Evolutionary conservation across 2,329 filamentous ascomycete species (phyloP), one percentile per base, ranked within the genome.

Genomic region (Sordariomycetes sp.): DNA sequence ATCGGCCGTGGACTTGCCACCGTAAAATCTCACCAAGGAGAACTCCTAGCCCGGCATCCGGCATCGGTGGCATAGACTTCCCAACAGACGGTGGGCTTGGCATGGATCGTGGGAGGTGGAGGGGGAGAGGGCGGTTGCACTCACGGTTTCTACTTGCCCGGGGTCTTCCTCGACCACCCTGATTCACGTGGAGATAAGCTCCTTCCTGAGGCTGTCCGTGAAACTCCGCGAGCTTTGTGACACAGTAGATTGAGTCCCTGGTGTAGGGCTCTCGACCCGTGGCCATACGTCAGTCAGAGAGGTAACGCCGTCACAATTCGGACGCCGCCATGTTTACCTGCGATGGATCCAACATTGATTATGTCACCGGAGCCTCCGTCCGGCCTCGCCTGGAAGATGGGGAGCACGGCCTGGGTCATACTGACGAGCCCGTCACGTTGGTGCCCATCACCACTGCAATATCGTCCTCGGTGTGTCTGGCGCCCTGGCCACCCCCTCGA

Each of bases 341-440:
- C 91, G 66, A 96, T 91, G 63, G 86, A 90, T 60, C 91, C 91
- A 66, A 96, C 74, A 67, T 96, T 97, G 74, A 99, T 95, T 68
- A 99, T 91, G 68, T 97, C 94, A 64, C 92, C 92, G 50, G 80
- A 76, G 58, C 90, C 91, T 59, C 87, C 86, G 58, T 92, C 79
- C 67, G 73, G 81, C 70, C 80, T 87, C 64, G 81, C 76, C 71
- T 90, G 86, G 78, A 91, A 95, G 68, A 90, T 84, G 56, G 88
- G 84, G 20, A 97, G 72, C 48, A 96, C 77, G 53, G 89, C 89
- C 76, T 99, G 94, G 0, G 94, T 97, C 87, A 97, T 90, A 76
- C 92, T 89, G 75, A 99, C 94, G 42, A 99, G 78, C 28, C 94
- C 1, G 87, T 94, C 56, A 97, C 91, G 69, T 99, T 99, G 59